Conservation (phyloP, 441 rosid genomes). For the Geranium incanum region DNA sequence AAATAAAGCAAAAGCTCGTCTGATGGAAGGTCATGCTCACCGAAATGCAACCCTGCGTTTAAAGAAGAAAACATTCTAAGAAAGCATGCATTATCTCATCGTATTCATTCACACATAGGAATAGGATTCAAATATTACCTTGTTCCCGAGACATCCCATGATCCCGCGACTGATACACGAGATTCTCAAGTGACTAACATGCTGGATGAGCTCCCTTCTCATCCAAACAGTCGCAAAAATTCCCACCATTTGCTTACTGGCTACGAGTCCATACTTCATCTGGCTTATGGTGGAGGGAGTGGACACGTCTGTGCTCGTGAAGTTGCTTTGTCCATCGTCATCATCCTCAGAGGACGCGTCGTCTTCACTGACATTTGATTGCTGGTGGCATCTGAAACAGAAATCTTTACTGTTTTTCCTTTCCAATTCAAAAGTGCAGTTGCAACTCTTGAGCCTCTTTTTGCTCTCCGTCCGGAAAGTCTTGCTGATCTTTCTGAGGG, state of each 20-base stretch:
- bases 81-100: background rate
- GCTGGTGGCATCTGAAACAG: conserved; percentile 51
- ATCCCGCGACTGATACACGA: conserved; percentile 51
- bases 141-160: conserved; percentile 62
- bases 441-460: conserved; percentile 52
- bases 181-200: conserved; percentile 50
- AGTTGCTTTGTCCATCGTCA: conserved; percentile 32
- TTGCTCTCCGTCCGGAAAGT: conserved; percentile 45
- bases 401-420: conserved; percentile 46
- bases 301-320: conserved; percentile 23
- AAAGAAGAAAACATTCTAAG: conserved; percentile 6
- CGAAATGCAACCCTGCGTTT: conserved; percentile 61
- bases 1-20: conserved; percentile 51
- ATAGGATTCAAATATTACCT: conserved; percentile 29
- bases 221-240: conserved; percentile 64
- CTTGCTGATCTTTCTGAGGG: conserved; percentile 54
- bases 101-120: background rate
- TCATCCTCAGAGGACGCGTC: conserved; percentile 57
- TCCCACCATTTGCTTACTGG: conserved; percentile 73
- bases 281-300: conserved; percentile 25
- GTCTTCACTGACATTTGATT: conserved; percentile 39
- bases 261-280: conserved; percentile 50
- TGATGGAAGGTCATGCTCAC: conserved; percentile 56
- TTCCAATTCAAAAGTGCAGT: conserved; percentile 41
- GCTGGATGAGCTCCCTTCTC: conserved; percentile 53